These are phyloP conservation scores for Symbiodinium pilosum DNA, from an alignment of 73 alveolate species.

Conservation along the genomic window DNA sequence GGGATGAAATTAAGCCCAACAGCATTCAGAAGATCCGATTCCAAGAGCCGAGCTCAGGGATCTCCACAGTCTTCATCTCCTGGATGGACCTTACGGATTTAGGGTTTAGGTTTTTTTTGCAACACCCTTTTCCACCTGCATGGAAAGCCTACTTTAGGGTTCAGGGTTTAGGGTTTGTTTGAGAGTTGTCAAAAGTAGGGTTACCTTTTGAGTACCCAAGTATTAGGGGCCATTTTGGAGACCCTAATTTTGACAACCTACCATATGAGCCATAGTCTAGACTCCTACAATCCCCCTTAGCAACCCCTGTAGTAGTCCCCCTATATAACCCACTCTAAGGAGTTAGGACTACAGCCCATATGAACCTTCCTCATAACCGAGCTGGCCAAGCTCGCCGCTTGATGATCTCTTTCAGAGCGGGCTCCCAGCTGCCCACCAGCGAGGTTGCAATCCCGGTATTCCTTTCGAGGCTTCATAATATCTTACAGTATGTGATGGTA, in stretches of 20 bases:
- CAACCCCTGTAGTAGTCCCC: not conserved
- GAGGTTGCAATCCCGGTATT: constrained; percentile 95
- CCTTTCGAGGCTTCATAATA: too few relatives aligned
- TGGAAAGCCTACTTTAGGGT: not conserved
- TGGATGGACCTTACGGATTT: constrained; percentile 38
- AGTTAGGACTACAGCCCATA: not conserved
- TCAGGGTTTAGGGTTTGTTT: too few relatives aligned
- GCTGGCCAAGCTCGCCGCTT: not conserved
- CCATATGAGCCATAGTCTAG: too few relatives aligned
- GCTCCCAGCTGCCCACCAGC: constrained; percentile 86
- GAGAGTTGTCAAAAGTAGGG: too few relatives aligned
- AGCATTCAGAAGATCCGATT: too few relatives aligned
- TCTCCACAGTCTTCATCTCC: constrained; percentile 52
- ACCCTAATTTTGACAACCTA: too few relatives aligned
- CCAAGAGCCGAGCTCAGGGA: constrained; percentile 49
- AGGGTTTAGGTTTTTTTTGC: not conserved
- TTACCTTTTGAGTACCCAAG: not conserved
- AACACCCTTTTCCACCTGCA: not conserved
- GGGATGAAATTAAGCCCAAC: too few relatives aligned
- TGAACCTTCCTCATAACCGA: not conserved
- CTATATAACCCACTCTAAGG: not conserved
- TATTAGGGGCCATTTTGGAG: too few relatives aligned
- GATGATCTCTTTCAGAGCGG: constrained; percentile 61
- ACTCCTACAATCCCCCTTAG: not conserved
- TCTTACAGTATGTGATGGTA: too few relatives aligned